A percentile compares a stretch with the other conserved stretches of the same genome.
These are phyloP conservation scores for Rhypophila decipiens DNA, from an alignment of 495 filamentous ascomycete genomes.

Conservation along the genomic window DNA sequence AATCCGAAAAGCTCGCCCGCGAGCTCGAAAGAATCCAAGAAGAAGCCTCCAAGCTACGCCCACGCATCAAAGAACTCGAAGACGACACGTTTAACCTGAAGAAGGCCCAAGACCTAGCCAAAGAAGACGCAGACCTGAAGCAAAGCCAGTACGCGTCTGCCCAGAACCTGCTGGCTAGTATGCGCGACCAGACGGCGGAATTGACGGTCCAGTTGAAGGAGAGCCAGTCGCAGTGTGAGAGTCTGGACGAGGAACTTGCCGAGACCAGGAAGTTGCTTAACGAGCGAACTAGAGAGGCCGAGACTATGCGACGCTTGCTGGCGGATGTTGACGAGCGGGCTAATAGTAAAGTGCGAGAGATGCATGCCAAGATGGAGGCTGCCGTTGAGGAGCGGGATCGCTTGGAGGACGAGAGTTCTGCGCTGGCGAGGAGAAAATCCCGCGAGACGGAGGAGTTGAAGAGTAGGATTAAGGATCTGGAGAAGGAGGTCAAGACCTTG, in stretches of 20 bases:
- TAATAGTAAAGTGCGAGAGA: slow-evolving; percentile 74
- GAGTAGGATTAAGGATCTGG: slow-evolving; percentile 68
- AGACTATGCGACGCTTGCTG: slow-evolving; percentile 88
- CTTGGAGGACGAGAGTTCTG: slow-evolving; percentile 82
- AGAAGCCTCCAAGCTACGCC: slow-evolving; percentile 57
- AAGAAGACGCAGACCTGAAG: slow-evolving; percentile 79
- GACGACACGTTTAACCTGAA: slow-evolving; percentile 58
- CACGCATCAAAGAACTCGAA: slow-evolving; percentile 63
- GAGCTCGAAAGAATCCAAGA: slow-evolving; percentile 67
- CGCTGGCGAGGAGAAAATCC: slow-evolving; percentile 64
- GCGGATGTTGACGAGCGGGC: slow-evolving; percentile 80
- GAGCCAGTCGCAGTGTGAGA: slow-evolving; percentile 71
- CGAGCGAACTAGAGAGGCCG: slow-evolving; percentile 88
- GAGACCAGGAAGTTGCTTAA: slow-evolving; percentile 83
- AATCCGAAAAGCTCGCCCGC: slow-evolving; percentile 56
- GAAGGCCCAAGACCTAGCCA: slow-evolving; percentile 57
- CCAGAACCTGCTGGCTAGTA: slow-evolving; percentile 77
- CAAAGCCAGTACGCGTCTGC: slow-evolving; percentile 77
- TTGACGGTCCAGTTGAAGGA: slow-evolving; percentile 92
- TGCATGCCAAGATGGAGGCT: slow-evolving; percentile 81
- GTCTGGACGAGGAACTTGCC: slow-evolving; percentile 85
- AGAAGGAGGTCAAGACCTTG: slow-evolving; percentile 66
- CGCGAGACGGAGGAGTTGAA: slow-evolving; percentile 85
- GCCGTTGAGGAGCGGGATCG: slow-evolving; percentile 88
- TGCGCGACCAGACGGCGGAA: slow-evolving; percentile 87